These are phyloP conservation scores for Periconia digitata DNA, from an alignment of 2,329 filamentous ascomycete genomes.

Conservation along the genomic window DNA sequence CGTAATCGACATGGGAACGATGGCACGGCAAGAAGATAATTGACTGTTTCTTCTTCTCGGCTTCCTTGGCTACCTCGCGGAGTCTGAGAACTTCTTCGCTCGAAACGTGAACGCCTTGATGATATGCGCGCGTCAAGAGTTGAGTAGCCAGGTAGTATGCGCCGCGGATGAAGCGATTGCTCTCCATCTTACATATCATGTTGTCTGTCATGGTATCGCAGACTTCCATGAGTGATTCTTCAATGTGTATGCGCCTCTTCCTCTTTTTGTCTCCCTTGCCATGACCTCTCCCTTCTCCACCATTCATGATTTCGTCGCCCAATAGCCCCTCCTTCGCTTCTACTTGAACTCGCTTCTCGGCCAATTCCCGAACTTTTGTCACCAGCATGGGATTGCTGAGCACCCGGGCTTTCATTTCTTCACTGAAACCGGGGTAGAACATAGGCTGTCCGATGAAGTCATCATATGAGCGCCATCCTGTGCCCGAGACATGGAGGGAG, in stretches of 20 bases:
- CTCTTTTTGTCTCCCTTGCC: constrained; percentile 59
- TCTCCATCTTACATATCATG: constrained; percentile 99
- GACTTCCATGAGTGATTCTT: constrained; percentile 74
- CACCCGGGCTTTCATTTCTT: constrained; percentile 81
- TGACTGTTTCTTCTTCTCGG: constrained; percentile 84
- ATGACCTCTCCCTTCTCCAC: constrained; percentile 31
- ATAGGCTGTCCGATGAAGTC: constrained; percentile 86
- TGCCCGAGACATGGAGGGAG: constrained; percentile 86
- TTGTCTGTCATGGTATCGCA: constrained; percentile 84
- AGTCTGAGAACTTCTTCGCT: constrained; percentile 89
- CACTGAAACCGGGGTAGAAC: constrained; percentile 89
- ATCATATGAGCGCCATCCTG: constrained; percentile 95
- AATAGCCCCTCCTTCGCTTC: constrained; percentile 74
- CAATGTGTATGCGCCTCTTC: constrained; percentile 69
- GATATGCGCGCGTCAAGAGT: constrained; percentile 87
- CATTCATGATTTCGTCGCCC: constrained; percentile 49
- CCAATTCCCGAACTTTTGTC: constrained; percentile 73
- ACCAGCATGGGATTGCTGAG: constrained; percentile 75
- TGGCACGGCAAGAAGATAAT: constrained; percentile 96
- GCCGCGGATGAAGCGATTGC: constrained; percentile 84
- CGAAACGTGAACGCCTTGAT: constrained; percentile 95
- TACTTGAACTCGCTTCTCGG: constrained; percentile 69
- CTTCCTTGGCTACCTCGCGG: constrained; percentile 77
- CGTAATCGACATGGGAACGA: constrained; percentile 93
- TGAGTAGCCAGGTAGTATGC: constrained; percentile 91